Base-by-base conservation (phyloP, 2,329 filamentous ascomycete genomes). In the Fusarium poae region DNA sequence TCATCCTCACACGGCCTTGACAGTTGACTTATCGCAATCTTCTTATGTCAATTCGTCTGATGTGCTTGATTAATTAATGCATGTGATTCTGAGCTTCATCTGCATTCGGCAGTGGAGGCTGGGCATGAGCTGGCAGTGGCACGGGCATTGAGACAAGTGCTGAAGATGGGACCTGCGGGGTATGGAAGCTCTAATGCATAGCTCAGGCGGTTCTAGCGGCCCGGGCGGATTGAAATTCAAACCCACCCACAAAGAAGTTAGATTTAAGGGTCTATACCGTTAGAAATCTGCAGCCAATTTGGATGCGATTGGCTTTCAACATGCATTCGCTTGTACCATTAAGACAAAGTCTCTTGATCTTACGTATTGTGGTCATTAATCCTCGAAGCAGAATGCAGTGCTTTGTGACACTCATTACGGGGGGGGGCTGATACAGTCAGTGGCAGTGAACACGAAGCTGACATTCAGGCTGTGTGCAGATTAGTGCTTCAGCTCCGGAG, bases 101-200 rank as follows among this genome's bases (percentile, higher is more conserved):
- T 32, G 23, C 43, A 45, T 48, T 25, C 25, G 23, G 40, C 10
- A 55, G 43, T 46, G 43, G n/a, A 37, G 57, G 48, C 46, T 54
- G 59, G 40, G 39, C 56, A 29, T 30, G 18, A 25, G 50, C 29
- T 23, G 29, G 16, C n/a, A 18, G 32, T 50, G 44, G 45, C 29
- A 51, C n/a, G n/a, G n/a, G n/a, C 40, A 29, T 67, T 39, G 30
- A 62, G 35, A 46, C 18, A 42, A 57, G 39, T 45, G 43, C 48
- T 57, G 52, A 30, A 64, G 46, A 64, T 39, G 65, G 65, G 60
- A 68, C 65, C 50, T 68, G 65, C 43, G 65, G 65, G 65, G 60
- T 62, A n/a, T n/a, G n/a, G n/a, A 46, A 29, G 10, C 27, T 48
- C 40, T 29, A 29, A 55, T n/a, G 23, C 48, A 40, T 51, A 51